Evolutionary conservation across 139 green algal genomes (phyloP).

Genomic region (Chlorella vulgaris): DNA sequence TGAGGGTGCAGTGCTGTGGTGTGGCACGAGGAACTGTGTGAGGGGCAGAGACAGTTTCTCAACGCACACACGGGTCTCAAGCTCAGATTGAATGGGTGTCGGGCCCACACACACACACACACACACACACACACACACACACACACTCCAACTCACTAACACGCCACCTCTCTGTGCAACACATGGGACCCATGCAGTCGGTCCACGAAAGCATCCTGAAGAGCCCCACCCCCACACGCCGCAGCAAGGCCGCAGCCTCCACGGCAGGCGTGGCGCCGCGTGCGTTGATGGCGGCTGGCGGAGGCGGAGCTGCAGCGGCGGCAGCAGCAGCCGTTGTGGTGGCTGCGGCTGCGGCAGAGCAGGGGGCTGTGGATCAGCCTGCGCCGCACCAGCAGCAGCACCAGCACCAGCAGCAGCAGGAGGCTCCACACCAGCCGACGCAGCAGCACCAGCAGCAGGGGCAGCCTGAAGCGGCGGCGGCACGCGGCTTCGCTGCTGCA

Average conservation of each 20-base stretch:
- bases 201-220: conserved; percentile 24
- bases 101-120: too few species aligned
- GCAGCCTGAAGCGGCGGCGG: not conserved
- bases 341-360: not conserved
- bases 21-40: too few species aligned
- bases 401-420: not conserved
- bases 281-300: not conserved
- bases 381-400: not conserved
- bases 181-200: too few species aligned
- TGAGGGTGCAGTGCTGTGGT: too few species aligned
- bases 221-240: conserved; percentile 8
- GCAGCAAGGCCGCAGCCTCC: not conserved
- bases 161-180: not conserved
- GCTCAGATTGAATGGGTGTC: too few species aligned
- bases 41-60: too few species aligned
- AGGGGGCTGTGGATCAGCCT: conserved; percentile 17
- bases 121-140: too few species aligned
- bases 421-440: conserved; percentile 8
- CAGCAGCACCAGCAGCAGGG: not conserved
- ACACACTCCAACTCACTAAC: too few species aligned
- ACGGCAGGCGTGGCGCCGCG: not conserved
- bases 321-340: not conserved
- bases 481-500: not conserved
- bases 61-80: too few species aligned
- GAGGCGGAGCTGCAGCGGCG: not conserved